These are phyloP conservation scores for Beauveria bassiana DNA, from an alignment of 2,329 filamentous ascomycete species.

Conservation along the genomic window DNA sequence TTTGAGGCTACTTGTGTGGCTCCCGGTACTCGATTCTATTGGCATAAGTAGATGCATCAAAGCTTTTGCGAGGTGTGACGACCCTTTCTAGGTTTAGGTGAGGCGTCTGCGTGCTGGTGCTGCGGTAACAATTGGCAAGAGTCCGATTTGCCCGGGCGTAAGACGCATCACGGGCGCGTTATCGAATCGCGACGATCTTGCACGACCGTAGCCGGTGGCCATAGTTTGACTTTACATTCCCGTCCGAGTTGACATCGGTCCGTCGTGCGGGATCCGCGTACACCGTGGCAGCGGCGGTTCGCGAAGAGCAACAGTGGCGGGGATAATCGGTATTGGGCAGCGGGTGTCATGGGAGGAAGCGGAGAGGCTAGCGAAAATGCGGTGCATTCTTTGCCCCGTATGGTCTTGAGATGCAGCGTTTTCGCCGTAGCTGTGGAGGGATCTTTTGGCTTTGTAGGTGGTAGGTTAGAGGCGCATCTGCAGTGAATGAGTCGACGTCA, in stretches of 20 bases:
- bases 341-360: background rate
- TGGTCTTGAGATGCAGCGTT: background rate
- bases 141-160: background rate
- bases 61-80: background rate
- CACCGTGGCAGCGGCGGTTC: background rate
- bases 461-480: background rate
- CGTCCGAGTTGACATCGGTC: background rate
- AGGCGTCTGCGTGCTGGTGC: background rate
- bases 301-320: background rate
- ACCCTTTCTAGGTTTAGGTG: background rate
- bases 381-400: background rate
- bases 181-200: background rate
- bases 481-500: slow-evolving; percentile 8
- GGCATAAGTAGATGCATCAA: background rate
- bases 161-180: background rate
- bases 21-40: background rate
- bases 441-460: background rate
- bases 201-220: background rate
- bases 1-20: background rate
- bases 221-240: background rate
- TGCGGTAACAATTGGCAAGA: background rate
- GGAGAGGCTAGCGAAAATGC: background rate
- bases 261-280: background rate
- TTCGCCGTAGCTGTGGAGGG: background rate
- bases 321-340: slow-evolving; percentile 3